Evolutionary conservation across 306 rosid species (phyloP).

Genomic region (Casuarina glauca): DNA sequence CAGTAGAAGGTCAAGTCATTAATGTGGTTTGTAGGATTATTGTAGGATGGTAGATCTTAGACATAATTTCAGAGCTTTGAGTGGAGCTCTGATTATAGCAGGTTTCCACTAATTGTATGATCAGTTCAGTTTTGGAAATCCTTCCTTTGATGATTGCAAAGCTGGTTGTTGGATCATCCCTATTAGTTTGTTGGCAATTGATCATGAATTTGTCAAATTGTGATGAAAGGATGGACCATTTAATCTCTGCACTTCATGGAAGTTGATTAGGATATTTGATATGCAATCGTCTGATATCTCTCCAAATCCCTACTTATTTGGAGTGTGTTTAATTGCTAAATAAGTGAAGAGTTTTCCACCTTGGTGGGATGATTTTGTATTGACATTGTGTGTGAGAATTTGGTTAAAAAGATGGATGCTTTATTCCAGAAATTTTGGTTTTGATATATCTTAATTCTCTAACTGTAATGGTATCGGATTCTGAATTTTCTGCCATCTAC

Average conservation of each 20-base stretch:
- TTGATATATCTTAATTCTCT: neutral
- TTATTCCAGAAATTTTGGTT: neutral
- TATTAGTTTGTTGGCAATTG: neutral
- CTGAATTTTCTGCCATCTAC: neutral
- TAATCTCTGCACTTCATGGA: neutral
- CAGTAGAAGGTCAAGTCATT: neutral
- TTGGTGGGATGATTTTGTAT: conserved; percentile 2
- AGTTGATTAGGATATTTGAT: neutral
- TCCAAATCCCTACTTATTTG: too few species aligned
- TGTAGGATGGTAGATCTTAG: neutral
- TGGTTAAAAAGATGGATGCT: neutral
- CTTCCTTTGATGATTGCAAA: neutral
- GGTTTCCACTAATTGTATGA: neutral
- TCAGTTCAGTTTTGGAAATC: neutral
- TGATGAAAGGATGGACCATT: neutral
- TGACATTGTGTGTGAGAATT: neutral
- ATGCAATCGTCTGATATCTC: neutral
- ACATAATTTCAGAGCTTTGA: neutral
- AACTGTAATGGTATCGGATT: neutral
- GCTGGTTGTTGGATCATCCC: neutral
- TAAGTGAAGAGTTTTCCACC: neutral
- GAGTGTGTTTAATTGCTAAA: too few species aligned
- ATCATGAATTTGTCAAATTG: neutral
- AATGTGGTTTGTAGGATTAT: neutral
- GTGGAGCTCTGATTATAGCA: neutral